Conservation (phyloP, 805 yeast genomes). For the Priceomyces carsonii region DNA sequence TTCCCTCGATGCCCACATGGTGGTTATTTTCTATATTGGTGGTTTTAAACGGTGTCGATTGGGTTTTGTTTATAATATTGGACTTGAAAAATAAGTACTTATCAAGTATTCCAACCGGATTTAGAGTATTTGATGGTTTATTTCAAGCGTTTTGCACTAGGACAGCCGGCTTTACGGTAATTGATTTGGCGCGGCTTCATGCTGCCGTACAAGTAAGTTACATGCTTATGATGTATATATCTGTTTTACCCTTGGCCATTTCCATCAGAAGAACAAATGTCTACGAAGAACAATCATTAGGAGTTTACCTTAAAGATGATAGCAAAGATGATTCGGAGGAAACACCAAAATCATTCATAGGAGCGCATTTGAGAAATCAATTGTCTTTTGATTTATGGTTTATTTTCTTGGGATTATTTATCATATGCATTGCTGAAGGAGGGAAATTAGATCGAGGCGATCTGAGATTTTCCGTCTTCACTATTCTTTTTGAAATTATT, state of each 20-base stretch:
- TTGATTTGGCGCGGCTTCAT: conserved; percentile 68
- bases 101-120: conserved; percentile 60
- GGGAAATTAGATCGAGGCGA: conserved; percentile 48
- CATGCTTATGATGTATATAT: conserved; percentile 96
- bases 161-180: conserved; percentile 87
- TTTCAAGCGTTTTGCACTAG: conserved; percentile 91
- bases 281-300: conserved; percentile 94
- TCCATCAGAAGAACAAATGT: conserved; percentile 96
- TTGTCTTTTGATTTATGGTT: conserved; percentile 95
- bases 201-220: conserved; percentile 94
- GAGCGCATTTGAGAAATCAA: conserved; percentile 87
- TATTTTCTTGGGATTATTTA: conserved; percentile 78
- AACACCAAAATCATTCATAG: conserved; percentile 63
- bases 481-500: conserved; percentile 80
- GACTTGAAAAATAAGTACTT: conserved; percentile 62
- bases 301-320: conserved; percentile 63
- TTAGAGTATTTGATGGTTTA: conserved; percentile 75
- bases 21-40: conserved; percentile 82
- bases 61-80: conserved; percentile 74
- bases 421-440: conserved; percentile 87
- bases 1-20: conserved; percentile 94
- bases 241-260: conserved; percentile 94
- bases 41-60: conserved; percentile 71
- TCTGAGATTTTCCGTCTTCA: conserved; percentile 62
- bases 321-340: conserved; percentile 32